Percentiles rank a stretch among this genome's conserved stretches.
Evolutionary conservation across 1,284 basidiomycete genomes (phyloP).

Genomic region (Vanrija humicola): DNA sequence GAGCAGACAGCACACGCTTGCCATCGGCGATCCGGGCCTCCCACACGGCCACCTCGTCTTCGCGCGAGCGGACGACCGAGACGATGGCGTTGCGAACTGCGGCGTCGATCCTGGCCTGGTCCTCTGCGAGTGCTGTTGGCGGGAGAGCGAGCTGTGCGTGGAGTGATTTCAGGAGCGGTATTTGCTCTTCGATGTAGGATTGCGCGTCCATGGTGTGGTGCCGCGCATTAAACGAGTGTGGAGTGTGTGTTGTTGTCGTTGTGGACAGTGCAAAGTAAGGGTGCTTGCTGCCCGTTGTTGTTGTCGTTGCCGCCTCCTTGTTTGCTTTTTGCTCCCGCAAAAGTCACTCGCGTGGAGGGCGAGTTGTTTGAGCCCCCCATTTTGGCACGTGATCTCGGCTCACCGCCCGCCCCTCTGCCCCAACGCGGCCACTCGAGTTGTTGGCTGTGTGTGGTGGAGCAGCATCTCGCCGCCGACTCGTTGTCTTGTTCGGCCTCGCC

Average conservation of each 20-base stretch:
- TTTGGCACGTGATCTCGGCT: not conserved
- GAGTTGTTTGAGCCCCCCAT: not conserved
- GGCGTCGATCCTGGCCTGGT: constrained; percentile 38
- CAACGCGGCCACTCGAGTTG: not conserved
- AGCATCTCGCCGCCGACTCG: not conserved
- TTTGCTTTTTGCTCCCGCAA: constrained; percentile 2
- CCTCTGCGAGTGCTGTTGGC: constrained; percentile 29
- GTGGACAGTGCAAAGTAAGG: constrained; percentile 1
- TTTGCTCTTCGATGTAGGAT: constrained; percentile 41
- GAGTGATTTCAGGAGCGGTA: constrained; percentile 36
- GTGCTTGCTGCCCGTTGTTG: not conserved
- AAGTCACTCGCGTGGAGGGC: constrained; percentile 16
- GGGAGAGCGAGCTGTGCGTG: constrained; percentile 41
- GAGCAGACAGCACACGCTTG: constrained; percentile 24
- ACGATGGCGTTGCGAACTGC: constrained; percentile 39
- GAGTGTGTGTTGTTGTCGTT: not conserved
- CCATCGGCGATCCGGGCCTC: constrained; percentile 31
- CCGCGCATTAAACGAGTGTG: not conserved
- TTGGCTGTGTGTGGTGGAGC: not conserved
- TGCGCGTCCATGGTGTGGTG: constrained; percentile 27
- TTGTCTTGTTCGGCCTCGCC: too few relatives aligned
- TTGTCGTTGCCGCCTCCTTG: not conserved
- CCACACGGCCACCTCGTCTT: constrained; percentile 42
- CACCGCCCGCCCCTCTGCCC: not conserved
- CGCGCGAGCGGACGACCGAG: constrained; percentile 35